Base-by-base conservation (phyloP, 1,284 basidiomycete genomes). In the Trichosporon sp. region DNA sequence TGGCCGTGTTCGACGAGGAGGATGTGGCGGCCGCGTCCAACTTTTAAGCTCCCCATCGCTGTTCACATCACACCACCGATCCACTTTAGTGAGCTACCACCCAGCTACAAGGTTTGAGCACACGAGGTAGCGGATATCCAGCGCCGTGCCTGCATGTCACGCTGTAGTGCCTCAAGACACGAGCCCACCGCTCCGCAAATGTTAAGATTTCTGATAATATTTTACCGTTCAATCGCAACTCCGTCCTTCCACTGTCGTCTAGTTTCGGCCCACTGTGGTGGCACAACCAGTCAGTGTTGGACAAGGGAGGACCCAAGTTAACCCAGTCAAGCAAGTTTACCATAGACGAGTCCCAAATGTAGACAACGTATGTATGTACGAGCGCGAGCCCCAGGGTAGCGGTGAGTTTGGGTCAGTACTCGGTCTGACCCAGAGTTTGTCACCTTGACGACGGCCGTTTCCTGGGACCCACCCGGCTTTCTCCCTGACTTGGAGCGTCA, bases 1-100 rank as follows among this genome's bases (percentile, higher is more conserved):
- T 63, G 59, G 1, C 59, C 59, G 59, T 63, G 16, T 63, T 63
- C 59, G 59, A 63, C 59, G 59, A 63, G 59, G 14, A 32, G 14
- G 59, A 35, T 10, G 59, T 63, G 31, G 59, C 59, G 59, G 16
- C 16, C 1, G 59, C 59, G 19, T 16, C 32, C 59, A 35, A 35
- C 59, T 35, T 63, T 14, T 63, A n/a, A n/a, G 14, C 32, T 35
- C 32, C 32, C n/a, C 31, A 1, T 31, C 32, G 14, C 31, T 12
- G 26, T 26, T 14, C 40, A 43, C 10, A 43, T 14, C 35, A 37
- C 8, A 7, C 35, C 6, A 43, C 40, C 40, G 40, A 43, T 16
- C 40, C 40, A 14, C 40, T 37, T 37, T 10, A 37, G 35, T 7
- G 10, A 40, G 11, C 8, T 40, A 2, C 11, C 38, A 12, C 8